phyloP scores from a whole-genome alignment of 1,284 basidiomycete species.

The Trametes hirsuta region DNA sequence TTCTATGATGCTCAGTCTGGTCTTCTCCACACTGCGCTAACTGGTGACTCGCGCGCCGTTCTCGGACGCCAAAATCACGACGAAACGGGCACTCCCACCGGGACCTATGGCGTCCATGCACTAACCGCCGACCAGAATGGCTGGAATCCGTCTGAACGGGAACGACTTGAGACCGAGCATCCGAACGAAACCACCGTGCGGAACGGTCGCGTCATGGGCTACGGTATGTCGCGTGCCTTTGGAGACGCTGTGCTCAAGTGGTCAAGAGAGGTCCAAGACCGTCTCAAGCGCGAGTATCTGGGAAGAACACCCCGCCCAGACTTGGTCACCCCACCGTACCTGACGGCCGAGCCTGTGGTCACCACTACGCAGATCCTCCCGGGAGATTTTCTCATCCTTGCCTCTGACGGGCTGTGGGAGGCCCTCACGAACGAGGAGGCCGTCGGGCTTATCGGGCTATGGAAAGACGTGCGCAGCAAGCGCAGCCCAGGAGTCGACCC shows the following conservation, averaged over 20 bases:
- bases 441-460: constrained; percentile 55
- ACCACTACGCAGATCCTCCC: constrained; percentile 40
- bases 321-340: constrained; percentile 50
- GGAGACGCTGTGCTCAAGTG: constrained; percentile 58
- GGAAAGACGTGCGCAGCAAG: constrained; percentile 40
- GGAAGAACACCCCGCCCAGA: constrained; percentile 33
- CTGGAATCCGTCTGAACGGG: constrained; percentile 42
- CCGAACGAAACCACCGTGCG: constrained; percentile 42
- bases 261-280: constrained; percentile 37
- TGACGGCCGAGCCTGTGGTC: constrained; percentile 64
- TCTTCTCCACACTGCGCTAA: constrained; percentile 50
- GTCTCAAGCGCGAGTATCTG: constrained; percentile 39
- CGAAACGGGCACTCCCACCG: constrained; percentile 32
- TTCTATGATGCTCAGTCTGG: constrained; percentile 50
- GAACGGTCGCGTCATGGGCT: constrained; percentile 45
- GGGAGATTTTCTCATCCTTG: constrained; percentile 61
- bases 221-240: constrained; percentile 52
- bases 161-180: constrained; percentile 43
- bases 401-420: constrained; percentile 62
- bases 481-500: background rate
- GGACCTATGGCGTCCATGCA: constrained; percentile 52
- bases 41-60: constrained; percentile 65
- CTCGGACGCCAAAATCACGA: constrained; percentile 49
- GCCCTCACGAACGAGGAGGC: constrained; percentile 60
- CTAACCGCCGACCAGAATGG: constrained; percentile 59